phyloP scores from a whole-genome alignment of 2,329 filamentous ascomycete species.

The Colletotrichum simmondsii region DNA sequence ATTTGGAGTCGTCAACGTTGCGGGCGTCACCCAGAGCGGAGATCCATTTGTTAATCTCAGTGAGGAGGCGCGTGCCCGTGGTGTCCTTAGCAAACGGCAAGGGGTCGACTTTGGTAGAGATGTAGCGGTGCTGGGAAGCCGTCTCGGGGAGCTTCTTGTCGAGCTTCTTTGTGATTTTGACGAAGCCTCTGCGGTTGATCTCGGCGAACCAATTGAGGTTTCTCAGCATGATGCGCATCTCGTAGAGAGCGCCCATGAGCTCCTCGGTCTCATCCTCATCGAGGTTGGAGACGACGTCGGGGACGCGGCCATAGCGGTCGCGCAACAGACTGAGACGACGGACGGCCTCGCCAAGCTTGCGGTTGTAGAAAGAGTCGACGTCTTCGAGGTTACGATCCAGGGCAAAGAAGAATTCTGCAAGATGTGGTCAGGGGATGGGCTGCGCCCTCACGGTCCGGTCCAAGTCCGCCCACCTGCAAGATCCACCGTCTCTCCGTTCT shows the following conservation, averaged over 20 bases:
- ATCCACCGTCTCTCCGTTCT: slow-evolving; percentile 81
- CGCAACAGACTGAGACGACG: slow-evolving; percentile 87
- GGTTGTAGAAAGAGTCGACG: slow-evolving; percentile 97
- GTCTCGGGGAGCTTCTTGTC: slow-evolving; percentile 90
- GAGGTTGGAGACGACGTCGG: slow-evolving; percentile 76
- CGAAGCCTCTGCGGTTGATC: slow-evolving; percentile 93
- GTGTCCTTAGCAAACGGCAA: slow-evolving; percentile 85
- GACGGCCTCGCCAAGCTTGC: slow-evolving; percentile 87
- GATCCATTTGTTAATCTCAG: slow-evolving; percentile 89
- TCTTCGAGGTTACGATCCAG: slow-evolving; percentile 97
- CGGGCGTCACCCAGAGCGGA: slow-evolving; percentile 83
- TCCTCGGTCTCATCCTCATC: slow-evolving; percentile 93
- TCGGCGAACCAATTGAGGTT: slow-evolving; percentile 98
- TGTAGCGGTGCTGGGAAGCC: slow-evolving; percentile 84
- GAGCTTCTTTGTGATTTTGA: slow-evolving; percentile 99
- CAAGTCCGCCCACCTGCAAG: slow-evolving; percentile 80
- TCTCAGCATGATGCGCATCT: slow-evolving; percentile 85
- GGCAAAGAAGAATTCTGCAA: slow-evolving; percentile 92
- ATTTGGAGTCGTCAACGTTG: slow-evolving; percentile 78
- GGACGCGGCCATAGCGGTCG: slow-evolving; percentile 83
- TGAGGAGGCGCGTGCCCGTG: slow-evolving; percentile 58
- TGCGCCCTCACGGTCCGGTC: slow-evolving; percentile 40
- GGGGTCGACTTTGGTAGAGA: slow-evolving; percentile 90
- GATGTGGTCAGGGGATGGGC: slow-evolving; percentile 50
- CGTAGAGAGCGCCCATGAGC: slow-evolving; percentile 87